phyloP scores from a whole-genome alignment of 306 rosid species.

The Dicorynia guianensis region DNA sequence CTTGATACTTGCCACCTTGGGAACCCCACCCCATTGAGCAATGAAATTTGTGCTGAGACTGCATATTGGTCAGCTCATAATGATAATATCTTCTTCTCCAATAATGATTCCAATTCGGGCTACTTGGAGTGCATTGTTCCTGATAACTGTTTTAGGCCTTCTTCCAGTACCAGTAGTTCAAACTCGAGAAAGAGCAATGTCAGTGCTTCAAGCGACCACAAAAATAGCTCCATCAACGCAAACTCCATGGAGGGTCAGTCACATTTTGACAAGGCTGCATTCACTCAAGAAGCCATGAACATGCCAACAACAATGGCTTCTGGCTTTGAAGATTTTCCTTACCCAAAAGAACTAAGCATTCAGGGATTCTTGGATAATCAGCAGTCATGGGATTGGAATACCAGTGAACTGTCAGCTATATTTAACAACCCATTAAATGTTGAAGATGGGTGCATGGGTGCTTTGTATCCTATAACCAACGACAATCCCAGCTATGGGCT shows the following conservation, averaged over 20 bases:
- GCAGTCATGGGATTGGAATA: constrained; percentile 58
- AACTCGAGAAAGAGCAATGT: constrained; percentile 46
- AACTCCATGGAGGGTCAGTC: constrained; percentile 42
- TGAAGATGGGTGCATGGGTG: constrained; percentile 69
- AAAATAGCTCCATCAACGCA: constrained; percentile 31
- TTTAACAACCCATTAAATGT: constrained; percentile 44
- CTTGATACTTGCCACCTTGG: constrained; percentile 26
- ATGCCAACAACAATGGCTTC: constrained; percentile 36
- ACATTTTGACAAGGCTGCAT: constrained; percentile 41
- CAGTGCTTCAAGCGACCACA: constrained; percentile 49
- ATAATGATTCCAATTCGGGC: constrained; percentile 71
- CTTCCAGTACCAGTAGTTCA: constrained; percentile 43
- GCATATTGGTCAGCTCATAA: constrained; percentile 43
- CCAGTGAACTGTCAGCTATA: constrained; percentile 73
- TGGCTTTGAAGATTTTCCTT: constrained; percentile 49
- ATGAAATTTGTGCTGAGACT: constrained; percentile 39
- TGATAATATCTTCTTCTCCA: constrained; percentile 65
- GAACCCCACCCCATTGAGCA: constrained; percentile 36
- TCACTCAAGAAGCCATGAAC: constrained; percentile 41
- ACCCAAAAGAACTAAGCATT: constrained; percentile 53
- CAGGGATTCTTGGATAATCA: constrained; percentile 65
- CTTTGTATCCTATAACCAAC: constrained; percentile 46
- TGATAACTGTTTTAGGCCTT: constrained; percentile 81
- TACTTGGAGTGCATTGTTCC: constrained; percentile 96
- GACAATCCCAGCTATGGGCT: constrained; percentile 56